Base-by-base conservation (phyloP, 2,329 filamentous ascomycete genomes). In the Pseudogymnoascus sp. region DNA sequence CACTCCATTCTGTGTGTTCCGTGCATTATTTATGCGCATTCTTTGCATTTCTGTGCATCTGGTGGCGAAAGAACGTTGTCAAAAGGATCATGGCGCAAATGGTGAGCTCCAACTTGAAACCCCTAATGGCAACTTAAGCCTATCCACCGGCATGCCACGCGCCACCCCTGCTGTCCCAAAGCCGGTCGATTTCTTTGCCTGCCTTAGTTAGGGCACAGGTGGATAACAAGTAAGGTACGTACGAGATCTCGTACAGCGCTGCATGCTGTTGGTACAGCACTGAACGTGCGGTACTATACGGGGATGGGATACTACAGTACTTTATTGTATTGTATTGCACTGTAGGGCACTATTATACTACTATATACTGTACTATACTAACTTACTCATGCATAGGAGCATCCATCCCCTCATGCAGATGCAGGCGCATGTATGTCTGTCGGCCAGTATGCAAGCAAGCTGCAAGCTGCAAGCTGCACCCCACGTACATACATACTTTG, bases 361-460 rank as follows among this genome's bases (percentile, higher is more conserved):
- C 14, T n/a, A 29, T 29, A 26, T 33, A 33, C 31, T 29, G 6
- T 29, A 16, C 11, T 16, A 14, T 29, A 8, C 12, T 29, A 11
- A 29, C 19, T 45, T 10, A 29, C 45, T 16, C 45, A 19, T 14
- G 4, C 16, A 52, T 23, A 12, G 26, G 5, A 52, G 26, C 16
- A 52, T 19, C 38, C 7, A 2, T 21, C 39, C 45, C 23, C 14
- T 52, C 3, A 12, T 52, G 45, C 45, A 52, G 45, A 52, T 52
- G 45, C 45, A 52, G 45, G 45, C 45, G 45, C 45, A 52, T 52
- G 45, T 52, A 52, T 52, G 45, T 31, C 45, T 31, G 31, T 52
- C 45, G 45, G 45, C 26, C n/a, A 10, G 8, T 52, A 52, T 52
- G 45, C 45, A 52, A 16, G 45, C 26, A 31, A 52, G 14, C 26